phyloP scores from a whole-genome alignment of 805 yeast genomes.

The Suhomyces faveliae region DNA sequence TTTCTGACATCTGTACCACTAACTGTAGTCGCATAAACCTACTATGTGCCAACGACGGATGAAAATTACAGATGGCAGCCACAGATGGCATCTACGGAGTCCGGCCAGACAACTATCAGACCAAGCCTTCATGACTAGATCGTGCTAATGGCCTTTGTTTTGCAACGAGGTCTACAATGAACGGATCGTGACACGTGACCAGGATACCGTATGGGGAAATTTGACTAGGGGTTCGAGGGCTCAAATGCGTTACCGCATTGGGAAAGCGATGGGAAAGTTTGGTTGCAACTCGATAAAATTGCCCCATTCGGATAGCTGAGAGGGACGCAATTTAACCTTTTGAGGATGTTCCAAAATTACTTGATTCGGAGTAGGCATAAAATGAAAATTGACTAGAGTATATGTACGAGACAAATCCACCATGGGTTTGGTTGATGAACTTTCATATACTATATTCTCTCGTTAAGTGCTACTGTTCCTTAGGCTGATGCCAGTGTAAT shows the following conservation, averaged over 20 bases:
- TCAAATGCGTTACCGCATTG: background rate
- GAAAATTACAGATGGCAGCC: too few species aligned
- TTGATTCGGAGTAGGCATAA: conserved; percentile 4
- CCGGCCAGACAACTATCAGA: too few species aligned
- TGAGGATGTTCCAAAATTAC: conserved; percentile 5
- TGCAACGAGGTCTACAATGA: too few species aligned
- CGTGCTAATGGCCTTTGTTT: too few species aligned
- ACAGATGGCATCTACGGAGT: too few species aligned
- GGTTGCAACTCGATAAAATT: conserved; percentile 1
- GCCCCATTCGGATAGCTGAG: conserved; percentile 3
- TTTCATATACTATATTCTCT: too few species aligned
- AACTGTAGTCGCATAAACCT: too few species aligned
- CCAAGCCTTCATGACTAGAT: too few species aligned
- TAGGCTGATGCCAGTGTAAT: conserved; percentile 8
- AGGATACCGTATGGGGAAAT: background rate
- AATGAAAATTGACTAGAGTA: background rate
- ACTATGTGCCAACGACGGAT: too few species aligned
- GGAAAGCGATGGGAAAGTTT: background rate
- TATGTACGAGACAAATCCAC: conserved; percentile 1
- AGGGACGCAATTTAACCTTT: conserved; percentile 5
- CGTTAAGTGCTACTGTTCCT: conserved; percentile 1
- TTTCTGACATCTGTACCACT: too few species aligned
- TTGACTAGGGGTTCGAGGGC: background rate
- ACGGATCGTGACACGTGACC: background rate
- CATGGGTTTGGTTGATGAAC: too few species aligned